Evolutionary conservation across 176 grass and related monocot species (phyloP).

Genomic region (Triticum timopheevii): DNA sequence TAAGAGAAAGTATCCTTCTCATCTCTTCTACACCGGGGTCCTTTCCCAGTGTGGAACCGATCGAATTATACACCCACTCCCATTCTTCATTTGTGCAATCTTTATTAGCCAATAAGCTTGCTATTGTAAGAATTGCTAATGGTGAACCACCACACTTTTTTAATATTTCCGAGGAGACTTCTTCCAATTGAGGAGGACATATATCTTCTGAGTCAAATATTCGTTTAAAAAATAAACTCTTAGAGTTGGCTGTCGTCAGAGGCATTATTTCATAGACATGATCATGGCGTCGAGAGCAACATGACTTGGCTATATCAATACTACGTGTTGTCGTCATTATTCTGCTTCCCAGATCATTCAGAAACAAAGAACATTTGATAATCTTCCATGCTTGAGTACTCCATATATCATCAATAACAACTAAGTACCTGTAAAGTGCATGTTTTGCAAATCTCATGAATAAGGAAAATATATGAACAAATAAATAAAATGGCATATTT

Average conservation of each 20-base stretch:
- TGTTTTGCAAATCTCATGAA: not conserved
- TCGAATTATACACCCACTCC: not conserved
- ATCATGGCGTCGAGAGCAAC: constrained; percentile 3
- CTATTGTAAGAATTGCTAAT: not conserved
- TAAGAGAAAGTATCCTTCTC: constrained; percentile 25
- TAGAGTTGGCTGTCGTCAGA: not conserved
- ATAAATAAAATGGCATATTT: not conserved
- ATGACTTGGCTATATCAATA: constrained; percentile 17
- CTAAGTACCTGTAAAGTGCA: not conserved
- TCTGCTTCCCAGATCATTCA: not conserved
- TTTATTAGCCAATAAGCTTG: constrained; percentile 14
- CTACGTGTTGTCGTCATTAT: constrained; percentile 1
- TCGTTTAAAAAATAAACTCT: not conserved
- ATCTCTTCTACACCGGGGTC: not conserved
- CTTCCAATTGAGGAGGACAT: constrained; percentile 1
- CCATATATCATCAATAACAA: constrained; percentile 15
- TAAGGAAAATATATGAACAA: not conserved
- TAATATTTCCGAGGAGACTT: not conserved
- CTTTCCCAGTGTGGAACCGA: not conserved
- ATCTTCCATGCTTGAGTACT: constrained; percentile 17
- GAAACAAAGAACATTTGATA: constrained; percentile 8
- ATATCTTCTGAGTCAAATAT: not conserved
- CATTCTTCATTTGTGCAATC: not conserved
- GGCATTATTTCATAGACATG: constrained; percentile 12
- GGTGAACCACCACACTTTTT: constrained; percentile 2